Evolutionary conservation across 208 protist genomes (phyloP).

Genomic region (Leishmania arabica): DNA sequence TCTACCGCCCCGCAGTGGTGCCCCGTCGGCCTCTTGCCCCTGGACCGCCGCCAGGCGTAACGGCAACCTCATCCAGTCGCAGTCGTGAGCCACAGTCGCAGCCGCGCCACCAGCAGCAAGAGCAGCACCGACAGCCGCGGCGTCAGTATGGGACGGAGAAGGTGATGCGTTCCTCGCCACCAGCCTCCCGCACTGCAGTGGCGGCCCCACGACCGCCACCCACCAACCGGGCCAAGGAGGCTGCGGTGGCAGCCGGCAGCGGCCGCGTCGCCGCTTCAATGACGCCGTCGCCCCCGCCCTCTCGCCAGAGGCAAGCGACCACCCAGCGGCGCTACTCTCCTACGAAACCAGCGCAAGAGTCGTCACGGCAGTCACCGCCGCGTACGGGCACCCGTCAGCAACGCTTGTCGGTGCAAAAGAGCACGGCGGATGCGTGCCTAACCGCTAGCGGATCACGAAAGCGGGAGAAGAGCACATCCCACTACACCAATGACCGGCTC

Average conservation of each 20-base stretch:
- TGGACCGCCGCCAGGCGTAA: neutral
- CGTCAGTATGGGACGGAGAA: neutral
- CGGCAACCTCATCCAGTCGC: neutral
- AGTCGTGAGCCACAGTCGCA: neutral
- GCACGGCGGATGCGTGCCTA: neutral
- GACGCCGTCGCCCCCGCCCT: neutral
- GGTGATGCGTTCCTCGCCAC: neutral
- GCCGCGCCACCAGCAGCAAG: neutral
- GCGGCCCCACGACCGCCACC: neutral
- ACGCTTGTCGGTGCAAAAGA: conserved; percentile 3
- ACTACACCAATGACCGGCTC: neutral
- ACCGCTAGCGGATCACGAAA: neutral
- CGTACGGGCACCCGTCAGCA: conserved; percentile 4
- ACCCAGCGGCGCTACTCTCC: neutral
- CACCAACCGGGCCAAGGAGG: neutral
- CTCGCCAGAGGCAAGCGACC: neutral
- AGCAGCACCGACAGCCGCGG: neutral
- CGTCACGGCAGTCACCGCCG: conserved; percentile 3
- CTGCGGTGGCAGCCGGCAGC: neutral
- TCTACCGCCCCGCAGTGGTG: conserved; percentile 17
- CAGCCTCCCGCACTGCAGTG: neutral
- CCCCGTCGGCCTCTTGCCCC: conserved; percentile 7
- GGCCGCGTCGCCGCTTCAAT: neutral
- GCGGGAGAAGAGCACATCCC: neutral
- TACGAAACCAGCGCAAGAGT: conserved; percentile 4